phyloP scores from a whole-genome alignment of 768 basidiomycete genomes.

The Sarcodon aspratus region DNA sequence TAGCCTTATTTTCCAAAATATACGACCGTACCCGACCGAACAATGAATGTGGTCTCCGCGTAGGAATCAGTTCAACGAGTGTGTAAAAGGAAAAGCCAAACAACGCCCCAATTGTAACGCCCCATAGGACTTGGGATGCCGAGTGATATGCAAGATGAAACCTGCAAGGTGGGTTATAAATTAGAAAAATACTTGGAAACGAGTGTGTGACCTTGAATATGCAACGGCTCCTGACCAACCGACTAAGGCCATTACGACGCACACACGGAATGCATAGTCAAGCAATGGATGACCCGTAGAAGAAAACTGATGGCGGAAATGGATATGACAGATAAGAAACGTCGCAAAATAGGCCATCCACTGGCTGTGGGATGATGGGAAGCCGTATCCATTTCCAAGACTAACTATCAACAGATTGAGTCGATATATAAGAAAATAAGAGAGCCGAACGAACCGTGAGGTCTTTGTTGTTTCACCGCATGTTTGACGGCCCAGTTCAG shows the following conservation, averaged over 20 bases:
- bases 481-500: conserved; percentile 64
- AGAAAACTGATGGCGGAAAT: conserved; percentile 54
- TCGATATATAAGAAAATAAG: background rate
- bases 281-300: conserved; percentile 38
- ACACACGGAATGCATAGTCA: conserved; percentile 37
- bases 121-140: conserved; percentile 64
- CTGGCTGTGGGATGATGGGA: conserved; percentile 84
- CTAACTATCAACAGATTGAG: conserved; percentile 25
- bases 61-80: conserved; percentile 47
- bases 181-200: background rate
- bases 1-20: conserved; percentile 45
- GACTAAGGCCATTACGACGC: conserved; percentile 37
- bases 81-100: conserved; percentile 46
- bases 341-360: conserved; percentile 83
- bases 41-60: conserved; percentile 36
- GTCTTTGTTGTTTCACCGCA: conserved; percentile 55
- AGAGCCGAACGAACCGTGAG: conserved; percentile 35
- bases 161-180: conserved; percentile 22
- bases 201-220: conserved; percentile 54
- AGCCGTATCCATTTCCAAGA: conserved; percentile 67
- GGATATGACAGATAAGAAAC: conserved; percentile 65
- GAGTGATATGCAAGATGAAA: conserved; percentile 68
- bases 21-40: conserved; percentile 37
- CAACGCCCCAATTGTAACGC: conserved; percentile 47
- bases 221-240: conserved; percentile 57